These are phyloP conservation scores for Thelonectria olida DNA, from an alignment of 2,329 filamentous ascomycete genomes.

Conservation along the genomic window DNA sequence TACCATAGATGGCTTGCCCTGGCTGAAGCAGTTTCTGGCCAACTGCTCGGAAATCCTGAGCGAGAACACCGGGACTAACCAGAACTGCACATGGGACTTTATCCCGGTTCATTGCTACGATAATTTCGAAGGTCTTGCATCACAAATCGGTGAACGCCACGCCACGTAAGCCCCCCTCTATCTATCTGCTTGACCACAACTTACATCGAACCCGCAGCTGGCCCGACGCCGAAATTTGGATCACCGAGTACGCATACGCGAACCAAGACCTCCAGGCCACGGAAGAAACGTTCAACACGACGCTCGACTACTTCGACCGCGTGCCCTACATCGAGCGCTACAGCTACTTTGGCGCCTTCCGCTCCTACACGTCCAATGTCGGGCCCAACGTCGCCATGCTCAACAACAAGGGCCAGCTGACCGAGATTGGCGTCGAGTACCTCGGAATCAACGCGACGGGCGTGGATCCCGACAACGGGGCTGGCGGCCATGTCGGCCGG, in stretches of 20 bases:
- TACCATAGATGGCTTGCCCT: slow-evolving; percentile 65
- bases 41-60: slow-evolving; percentile 70
- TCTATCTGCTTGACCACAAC: neutral
- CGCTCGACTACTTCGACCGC: slow-evolving; percentile 71
- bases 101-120: slow-evolving; percentile 76
- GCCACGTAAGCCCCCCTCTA: slow-evolving; percentile 43
- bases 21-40: slow-evolving; percentile 73
- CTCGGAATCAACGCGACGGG: slow-evolving; percentile 65
- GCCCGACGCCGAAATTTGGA: slow-evolving; percentile 73
- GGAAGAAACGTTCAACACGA: slow-evolving; percentile 74
- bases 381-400: slow-evolving; percentile 78
- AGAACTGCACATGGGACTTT: slow-evolving; percentile 70
- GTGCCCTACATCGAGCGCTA: slow-evolving; percentile 69
- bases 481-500: neutral
- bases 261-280: slow-evolving; percentile 65
- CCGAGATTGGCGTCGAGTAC: slow-evolving; percentile 82
- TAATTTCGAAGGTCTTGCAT: slow-evolving; percentile 73
- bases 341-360: slow-evolving; percentile 80
- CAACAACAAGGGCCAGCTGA: slow-evolving; percentile 72
- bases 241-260: slow-evolving; percentile 79
- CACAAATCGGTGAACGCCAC: slow-evolving; percentile 66
- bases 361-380: slow-evolving; percentile 75
- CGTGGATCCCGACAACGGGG: slow-evolving; percentile 47
- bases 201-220: slow-evolving; percentile 52
- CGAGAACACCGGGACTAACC: slow-evolving; percentile 40